Base-by-base conservation (phyloP, 148 eudicot genomes). In the Cornus suecica region DNA sequence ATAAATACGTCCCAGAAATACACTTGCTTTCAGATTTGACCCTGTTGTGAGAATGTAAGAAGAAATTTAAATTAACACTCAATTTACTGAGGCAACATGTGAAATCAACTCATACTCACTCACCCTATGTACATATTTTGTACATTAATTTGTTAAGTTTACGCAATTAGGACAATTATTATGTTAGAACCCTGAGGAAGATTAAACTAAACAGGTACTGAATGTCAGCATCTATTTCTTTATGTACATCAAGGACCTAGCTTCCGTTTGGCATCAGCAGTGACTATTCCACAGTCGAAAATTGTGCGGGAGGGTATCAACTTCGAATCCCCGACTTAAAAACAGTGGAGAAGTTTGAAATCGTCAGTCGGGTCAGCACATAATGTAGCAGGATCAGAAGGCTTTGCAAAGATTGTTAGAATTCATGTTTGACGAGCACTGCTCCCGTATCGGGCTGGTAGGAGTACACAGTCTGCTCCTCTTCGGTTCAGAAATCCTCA, bases 321-420 rank as follows among this genome's bases (percentile, higher is more conserved):
- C n/a, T 56, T 74, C 69, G 25, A 34, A 37, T 63, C 76, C 72
- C 76, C 77, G 73, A 65, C 29, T n/a, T 27, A 20, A 27, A 66
- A 48, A 28, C 26, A 56, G 78, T 30, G 32, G 27, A 37, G 42
- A 37, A 4, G 42, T 37, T 37, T 8, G 42, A 0, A 37, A 37
- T 37, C 15, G 72, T 74, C 66, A 52, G 72, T 65, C 1, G 48
- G 48, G 69, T 79, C 65, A 79, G 65, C 78, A 23, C 26, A 31
- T 69, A 45, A 79, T 68, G 69, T 69, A 16, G n/a, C 68, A 29
- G 69, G 60, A 73, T 83, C 76, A 89, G 82, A 89, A 89, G 69
- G 93, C 93, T 84, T 82, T 76, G 77, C 93, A 89, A 73, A 89
- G 83, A 75, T 88, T 89, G 83, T 84, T 87, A 74, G 89, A 75